Conservation (phyloP, 192 early-diverging fungal genomes). For the Gigaspora rosea region DNA sequence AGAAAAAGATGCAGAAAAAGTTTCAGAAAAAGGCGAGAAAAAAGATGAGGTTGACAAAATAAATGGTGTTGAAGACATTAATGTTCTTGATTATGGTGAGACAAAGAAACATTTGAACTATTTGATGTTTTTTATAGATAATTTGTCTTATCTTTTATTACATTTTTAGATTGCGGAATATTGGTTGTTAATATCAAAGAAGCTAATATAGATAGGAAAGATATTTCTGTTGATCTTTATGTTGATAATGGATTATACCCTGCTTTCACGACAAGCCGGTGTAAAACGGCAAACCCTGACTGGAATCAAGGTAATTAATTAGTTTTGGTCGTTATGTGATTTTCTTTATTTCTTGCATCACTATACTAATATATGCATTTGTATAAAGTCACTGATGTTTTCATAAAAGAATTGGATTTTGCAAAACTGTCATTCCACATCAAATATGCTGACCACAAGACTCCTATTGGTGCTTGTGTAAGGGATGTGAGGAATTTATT, state of each 20-base stretch:
- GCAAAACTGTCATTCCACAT: slow-evolving; percentile 49
- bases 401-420: slow-evolving; percentile 62
- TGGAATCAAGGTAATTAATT: slow-evolving; percentile 26
- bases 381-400: slow-evolving; percentile 38
- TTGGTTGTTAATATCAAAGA: slow-evolving; percentile 18
- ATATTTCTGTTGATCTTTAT: not conserved
- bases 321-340: not conserved
- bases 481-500: not conserved
- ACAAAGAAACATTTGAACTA: not conserved
- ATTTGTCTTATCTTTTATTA: not conserved
- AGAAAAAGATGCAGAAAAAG: not conserved
- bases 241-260: slow-evolving; percentile 20
- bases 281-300: not conserved
- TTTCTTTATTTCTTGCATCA: not conserved
- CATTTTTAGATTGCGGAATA: slow-evolving; percentile 20
- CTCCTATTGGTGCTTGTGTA: not conserved
- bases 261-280: not conserved
- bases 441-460: slow-evolving; percentile 37
- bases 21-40: not conserved
- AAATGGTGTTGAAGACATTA: not conserved
- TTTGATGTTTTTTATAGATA: not conserved
- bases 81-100: not conserved
- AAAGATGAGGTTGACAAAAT: not conserved
- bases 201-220: slow-evolving; percentile 13
- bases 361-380: not conserved